Conservation (phyloP, 2,329 filamentous ascomycete species). For the Aurifilum marmelostoma region DNA sequence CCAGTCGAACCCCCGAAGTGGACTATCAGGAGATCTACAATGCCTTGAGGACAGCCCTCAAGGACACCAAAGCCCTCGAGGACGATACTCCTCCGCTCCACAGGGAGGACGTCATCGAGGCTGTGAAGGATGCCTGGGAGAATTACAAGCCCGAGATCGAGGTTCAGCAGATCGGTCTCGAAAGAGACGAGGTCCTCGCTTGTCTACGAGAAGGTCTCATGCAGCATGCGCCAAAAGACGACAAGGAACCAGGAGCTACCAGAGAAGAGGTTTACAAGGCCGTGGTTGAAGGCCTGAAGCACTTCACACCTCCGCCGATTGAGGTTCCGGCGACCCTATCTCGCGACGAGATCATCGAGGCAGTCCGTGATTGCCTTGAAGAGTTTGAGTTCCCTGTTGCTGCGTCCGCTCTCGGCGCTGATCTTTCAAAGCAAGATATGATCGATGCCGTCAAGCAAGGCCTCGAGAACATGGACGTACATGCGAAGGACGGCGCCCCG, state of each 20-base stretch:
- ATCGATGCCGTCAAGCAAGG: constrained; percentile 63
- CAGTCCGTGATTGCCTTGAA: constrained; percentile 84
- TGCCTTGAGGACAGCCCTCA: constrained; percentile 75
- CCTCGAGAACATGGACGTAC: constrained; percentile 35
- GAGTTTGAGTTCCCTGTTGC: constrained; percentile 77
- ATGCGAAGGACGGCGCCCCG: constrained; percentile 19
- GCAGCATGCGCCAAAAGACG: constrained; percentile 65
- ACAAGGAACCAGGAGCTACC: constrained; percentile 63
- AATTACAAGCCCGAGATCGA: constrained; percentile 93
- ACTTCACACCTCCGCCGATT: constrained; percentile 75
- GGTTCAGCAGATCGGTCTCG: constrained; percentile 85
- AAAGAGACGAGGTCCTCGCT: constrained; percentile 85
- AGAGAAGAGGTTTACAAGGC: constrained; percentile 85
- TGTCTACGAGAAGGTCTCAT: constrained; percentile 86
- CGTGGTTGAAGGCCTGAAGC: constrained; percentile 82
- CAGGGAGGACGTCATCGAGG: constrained; percentile 82
- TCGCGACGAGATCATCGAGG: constrained; percentile 80
- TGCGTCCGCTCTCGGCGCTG: constrained; percentile 55
- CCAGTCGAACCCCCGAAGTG: constrained; percentile 62
- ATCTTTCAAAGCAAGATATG: constrained; percentile 65
- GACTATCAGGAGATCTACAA: constrained; percentile 87
- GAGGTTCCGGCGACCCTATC: constrained; percentile 72
- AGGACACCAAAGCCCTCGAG: constrained; percentile 59
- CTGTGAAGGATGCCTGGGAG: constrained; percentile 90
- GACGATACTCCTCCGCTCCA: constrained; percentile 58